Evolutionary conservation across 2,329 filamentous ascomycete species (phyloP).

Genomic region (Elsinoe ampelina): DNA sequence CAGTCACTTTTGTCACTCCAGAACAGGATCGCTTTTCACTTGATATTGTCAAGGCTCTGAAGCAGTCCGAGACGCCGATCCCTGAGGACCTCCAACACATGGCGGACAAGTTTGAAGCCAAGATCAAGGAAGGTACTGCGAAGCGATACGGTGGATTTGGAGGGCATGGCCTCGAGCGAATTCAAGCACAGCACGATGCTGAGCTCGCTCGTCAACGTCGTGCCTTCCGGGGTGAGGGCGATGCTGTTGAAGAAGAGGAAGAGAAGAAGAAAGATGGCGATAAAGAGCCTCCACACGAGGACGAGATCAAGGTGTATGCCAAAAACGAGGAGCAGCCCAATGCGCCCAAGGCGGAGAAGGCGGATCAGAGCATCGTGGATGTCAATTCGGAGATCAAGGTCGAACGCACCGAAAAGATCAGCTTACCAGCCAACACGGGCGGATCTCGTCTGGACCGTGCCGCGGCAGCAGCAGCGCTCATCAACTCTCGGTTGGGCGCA

Average conservation of each 20-base stretch:
- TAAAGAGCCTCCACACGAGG: conserved; percentile 22
- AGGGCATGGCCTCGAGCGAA: conserved; percentile 82
- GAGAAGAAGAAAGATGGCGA: conserved; percentile 55
- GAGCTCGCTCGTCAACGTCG: conserved; percentile 79
- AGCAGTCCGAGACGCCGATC: conserved; percentile 77
- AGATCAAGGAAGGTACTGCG: conserved; percentile 85
- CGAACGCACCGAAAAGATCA: conserved; percentile 55
- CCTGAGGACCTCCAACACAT: conserved; percentile 58
- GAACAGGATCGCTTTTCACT: conserved; percentile 86
- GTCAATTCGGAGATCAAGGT: conserved; percentile 64
- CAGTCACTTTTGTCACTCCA: conserved; percentile 85
- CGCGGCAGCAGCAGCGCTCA: conserved; percentile 79
- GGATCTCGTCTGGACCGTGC: conserved; percentile 59
- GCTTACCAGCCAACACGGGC: conserved; percentile 45
- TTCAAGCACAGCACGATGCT: conserved; percentile 84
- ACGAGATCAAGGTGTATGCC: conserved; percentile 36
- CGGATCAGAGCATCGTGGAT: conserved; percentile 46
- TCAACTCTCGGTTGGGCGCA: conserved; percentile 82
- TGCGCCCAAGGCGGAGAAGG: conserved; percentile 24
- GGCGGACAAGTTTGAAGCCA: conserved; percentile 65
- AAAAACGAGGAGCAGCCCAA: conserved; percentile 16
- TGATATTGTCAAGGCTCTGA: conserved; percentile 83
- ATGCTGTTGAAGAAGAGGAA: conserved; percentile 71
- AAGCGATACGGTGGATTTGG: conserved; percentile 82
- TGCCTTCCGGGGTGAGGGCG: conserved; percentile 78